Conservation (phyloP, 306 rosid genomes). For the Prinsepia uniflora region DNA sequence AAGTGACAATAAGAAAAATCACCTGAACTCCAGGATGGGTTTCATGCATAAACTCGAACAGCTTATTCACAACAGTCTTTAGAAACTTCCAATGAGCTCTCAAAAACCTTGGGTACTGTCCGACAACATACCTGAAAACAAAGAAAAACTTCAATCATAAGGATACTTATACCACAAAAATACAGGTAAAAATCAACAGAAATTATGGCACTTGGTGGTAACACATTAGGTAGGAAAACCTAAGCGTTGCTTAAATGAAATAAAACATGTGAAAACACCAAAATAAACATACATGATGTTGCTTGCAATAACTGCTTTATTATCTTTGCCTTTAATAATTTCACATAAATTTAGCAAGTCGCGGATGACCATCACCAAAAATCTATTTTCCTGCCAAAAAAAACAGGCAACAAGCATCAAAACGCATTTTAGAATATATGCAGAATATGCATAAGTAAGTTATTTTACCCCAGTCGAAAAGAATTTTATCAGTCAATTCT, state of each 20-base stretch:
- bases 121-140: slow-evolving; percentile 87
- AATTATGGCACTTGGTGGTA: not conserved
- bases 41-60: slow-evolving; percentile 98
- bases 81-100: slow-evolving; percentile 98
- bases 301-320: slow-evolving; percentile 98
- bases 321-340: slow-evolving; percentile 95
- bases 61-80: slow-evolving; percentile 90
- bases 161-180: not conserved
- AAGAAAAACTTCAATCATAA: not conserved
- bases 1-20: slow-evolving; percentile 14
- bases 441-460: not conserved
- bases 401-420: slow-evolving; percentile 27
- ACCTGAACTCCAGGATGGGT: slow-evolving; percentile 99
- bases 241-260: not conserved
- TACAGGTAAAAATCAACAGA: not conserved
- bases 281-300: slow-evolving; percentile 72
- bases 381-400: slow-evolving; percentile 82
- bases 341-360: slow-evolving; percentile 91
- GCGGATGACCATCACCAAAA: slow-evolving; percentile 99
- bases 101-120: slow-evolving; percentile 92
- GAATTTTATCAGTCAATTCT: not conserved
- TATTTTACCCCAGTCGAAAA: not conserved
- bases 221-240: not conserved
- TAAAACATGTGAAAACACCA: not conserved
- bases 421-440: not conserved